phyloP scores from a whole-genome alignment of 2,329 filamentous ascomycete genomes.

The Clonostachys rhizophaga region DNA sequence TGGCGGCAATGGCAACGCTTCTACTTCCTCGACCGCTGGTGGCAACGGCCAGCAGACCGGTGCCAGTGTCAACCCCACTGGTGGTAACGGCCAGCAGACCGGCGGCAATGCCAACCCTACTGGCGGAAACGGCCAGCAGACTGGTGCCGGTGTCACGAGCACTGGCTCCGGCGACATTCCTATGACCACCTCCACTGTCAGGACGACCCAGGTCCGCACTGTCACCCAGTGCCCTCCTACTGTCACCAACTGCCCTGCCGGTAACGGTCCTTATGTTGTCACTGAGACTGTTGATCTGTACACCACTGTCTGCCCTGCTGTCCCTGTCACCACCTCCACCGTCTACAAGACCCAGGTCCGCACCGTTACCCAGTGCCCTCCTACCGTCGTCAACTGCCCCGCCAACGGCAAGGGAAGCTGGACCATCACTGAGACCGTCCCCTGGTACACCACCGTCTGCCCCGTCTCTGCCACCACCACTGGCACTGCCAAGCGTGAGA shows the following conservation, averaged over 20 bases:
- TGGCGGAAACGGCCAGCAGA: too few species aligned
- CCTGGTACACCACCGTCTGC: slow-evolving; percentile 26
- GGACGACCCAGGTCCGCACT: slow-evolving; percentile 48
- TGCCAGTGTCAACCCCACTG: too few species aligned
- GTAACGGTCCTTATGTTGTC: background rate
- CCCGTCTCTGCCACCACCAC: slow-evolving; percentile 14
- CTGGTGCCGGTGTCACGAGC: background rate
- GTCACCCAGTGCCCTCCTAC: slow-evolving; percentile 52
- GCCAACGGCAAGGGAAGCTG: slow-evolving; percentile 1
- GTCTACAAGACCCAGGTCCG: slow-evolving; percentile 12
- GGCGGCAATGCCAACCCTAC: too few species aligned
- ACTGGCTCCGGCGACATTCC: background rate
- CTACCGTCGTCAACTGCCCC: slow-evolving; percentile 55
- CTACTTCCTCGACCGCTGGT: too few species aligned
- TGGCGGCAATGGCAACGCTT: too few species aligned
- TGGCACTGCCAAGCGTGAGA: slow-evolving; percentile 1
- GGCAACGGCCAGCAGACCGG: too few species aligned
- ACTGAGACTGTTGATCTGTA: slow-evolving; percentile 33
- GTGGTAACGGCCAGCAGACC: too few species aligned
- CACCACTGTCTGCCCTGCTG: slow-evolving; percentile 56
- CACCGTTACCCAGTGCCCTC: slow-evolving; percentile 53
- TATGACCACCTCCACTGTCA: slow-evolving; percentile 35
- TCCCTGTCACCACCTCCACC: slow-evolving; percentile 3
- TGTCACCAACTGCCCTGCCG: slow-evolving; percentile 51
- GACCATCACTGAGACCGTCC: slow-evolving; percentile 12